Base-by-base conservation (phyloP, 2,329 filamentous ascomycete genomes). In the Pestalotiopsis sp. region DNA sequence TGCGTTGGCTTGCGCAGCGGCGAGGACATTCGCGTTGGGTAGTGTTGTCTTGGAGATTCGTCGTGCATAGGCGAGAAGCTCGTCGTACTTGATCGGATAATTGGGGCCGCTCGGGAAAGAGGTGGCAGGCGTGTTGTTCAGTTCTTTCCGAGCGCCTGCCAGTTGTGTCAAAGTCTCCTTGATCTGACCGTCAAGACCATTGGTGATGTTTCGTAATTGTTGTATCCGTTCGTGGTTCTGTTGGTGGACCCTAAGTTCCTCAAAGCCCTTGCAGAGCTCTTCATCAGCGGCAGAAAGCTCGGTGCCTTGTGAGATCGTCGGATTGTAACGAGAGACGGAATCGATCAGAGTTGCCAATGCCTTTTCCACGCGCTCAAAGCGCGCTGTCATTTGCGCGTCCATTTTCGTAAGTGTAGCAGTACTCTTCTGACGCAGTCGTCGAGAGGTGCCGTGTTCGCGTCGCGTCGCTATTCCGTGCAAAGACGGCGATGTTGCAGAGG, bases 301-400 rank as follows among this genome's bases (percentile, higher is more conserved):
- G 68, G 88, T 83, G 5, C 91, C 92, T 31, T 91, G 88, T 45
- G 85, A 80, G 4, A 88, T 83, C 6, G 91, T 93, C 0, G 93
- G 93, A 75, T 94, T 93, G 81, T 95, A 95, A 72, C 93, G 92
- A 5, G 92, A 87, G 71, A 97, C 92, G 0, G 93, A 95, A 78
- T 94, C 92, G 73, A 94, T 91, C 41, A 97, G 84, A 36, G 84
- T 89, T 13, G 87, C 86, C 23, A 97, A 83, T 1, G 90, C 89
- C 74, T 87, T 88, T 74, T 92, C 91, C 38, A 93, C 83, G 63
- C 89, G 87, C 76, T 91, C 88, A 70, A 93, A 91, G 74, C 87
- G 89, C 60, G 76, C 78, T 71, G 92, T 89, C 6, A 93, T 84
- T 63, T 86, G 81, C 61, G 85, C 85, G 72, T 93, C 88, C 91